Evolutionary conservation across 441 rosid genomes (phyloP).

Genomic region (Flueggea neowawraea): DNA sequence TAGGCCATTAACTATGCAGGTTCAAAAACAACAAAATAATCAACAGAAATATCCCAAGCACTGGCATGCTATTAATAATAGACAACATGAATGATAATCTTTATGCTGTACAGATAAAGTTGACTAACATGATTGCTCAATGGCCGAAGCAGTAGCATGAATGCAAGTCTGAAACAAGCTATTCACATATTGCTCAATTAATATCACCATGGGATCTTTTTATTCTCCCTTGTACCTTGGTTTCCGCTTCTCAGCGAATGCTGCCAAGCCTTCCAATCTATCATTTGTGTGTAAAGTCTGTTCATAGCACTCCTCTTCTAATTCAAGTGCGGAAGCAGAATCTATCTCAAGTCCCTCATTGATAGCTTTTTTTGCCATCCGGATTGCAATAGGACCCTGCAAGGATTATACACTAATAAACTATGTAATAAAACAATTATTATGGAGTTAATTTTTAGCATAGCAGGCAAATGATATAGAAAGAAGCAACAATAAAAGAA

Average conservation of each 20-base stretch:
- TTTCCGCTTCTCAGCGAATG: conserved; percentile 89
- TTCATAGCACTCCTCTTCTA: conserved; percentile 79
- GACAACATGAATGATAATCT: neutral
- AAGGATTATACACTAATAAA: conserved; percentile 2
- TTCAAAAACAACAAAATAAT: neutral
- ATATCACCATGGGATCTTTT: neutral
- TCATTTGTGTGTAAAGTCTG: conserved; percentile 56
- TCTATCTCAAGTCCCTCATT: conserved; percentile 58
- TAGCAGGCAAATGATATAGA: no score
- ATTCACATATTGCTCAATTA: no score
- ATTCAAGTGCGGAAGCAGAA: conserved; percentile 47
- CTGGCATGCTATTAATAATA: neutral
- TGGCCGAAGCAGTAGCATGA: no score
- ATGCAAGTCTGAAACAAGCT: no score
- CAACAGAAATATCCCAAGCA: neutral
- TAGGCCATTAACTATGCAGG: neutral
- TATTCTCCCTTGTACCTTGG: conserved; percentile 63
- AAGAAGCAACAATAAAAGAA: no score
- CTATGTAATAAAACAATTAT: neutral
- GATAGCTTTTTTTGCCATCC: conserved; percentile 76
- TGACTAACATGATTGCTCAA: no score
- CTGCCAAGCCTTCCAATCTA: conserved; percentile 90
- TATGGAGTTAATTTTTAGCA: neutral
- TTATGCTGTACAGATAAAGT: neutral
- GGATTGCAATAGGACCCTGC: conserved; percentile 84